Base-by-base conservation (phyloP, 2,329 filamentous ascomycete species). In the Calonectria montana region DNA sequence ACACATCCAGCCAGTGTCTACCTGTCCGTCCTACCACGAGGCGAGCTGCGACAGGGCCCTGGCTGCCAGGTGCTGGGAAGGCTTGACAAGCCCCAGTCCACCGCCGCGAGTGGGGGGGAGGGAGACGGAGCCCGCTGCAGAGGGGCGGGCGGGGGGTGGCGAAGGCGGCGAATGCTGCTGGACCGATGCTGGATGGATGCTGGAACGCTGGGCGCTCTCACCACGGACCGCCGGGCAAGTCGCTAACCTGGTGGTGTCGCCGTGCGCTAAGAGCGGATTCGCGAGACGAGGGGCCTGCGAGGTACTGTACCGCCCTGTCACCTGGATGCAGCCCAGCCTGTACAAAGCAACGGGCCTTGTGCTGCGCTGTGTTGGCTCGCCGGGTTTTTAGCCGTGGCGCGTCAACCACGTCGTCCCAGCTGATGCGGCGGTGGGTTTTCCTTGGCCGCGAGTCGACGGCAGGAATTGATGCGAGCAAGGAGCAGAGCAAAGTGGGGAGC, bases 191-290 rank as follows among this genome's bases (percentile, higher is more conserved):
- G 62, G 61, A 21, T 35, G 68, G 57, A 43, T 41, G 21, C 57
- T 43, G 41, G 41, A n/a, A 43, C 41, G 41, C 41, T 43, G 39
- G 37, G 8, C 27, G 57, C 57, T 62, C 29, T 59, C 53, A 59
- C 53, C 53, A 59, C 53, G 53, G 53, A 59, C 50, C 45, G 57
- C 69, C 69, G 69, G 64, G 67, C 63, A 21, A 70, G 69, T 71
- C 69, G 69, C 69, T 71, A 67, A 67, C 21, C 64, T 57, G 69
- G 69, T 39, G 64, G 57, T 39, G 55, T 71, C 69, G 64, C 69
- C 69, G 69, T 59, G 64, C 69, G 69, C 69, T 71, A 71, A 59
- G 57, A 67, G 64, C 64, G 64, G 48, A 67, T 47, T 67, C 48
- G 45, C 39, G 43, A 43, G 27, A 31, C 48, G 29, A 12, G 31